Evolutionary conservation across 495 filamentous ascomycete species (phyloP).

Genomic region (Glarea lozoyensis): DNA sequence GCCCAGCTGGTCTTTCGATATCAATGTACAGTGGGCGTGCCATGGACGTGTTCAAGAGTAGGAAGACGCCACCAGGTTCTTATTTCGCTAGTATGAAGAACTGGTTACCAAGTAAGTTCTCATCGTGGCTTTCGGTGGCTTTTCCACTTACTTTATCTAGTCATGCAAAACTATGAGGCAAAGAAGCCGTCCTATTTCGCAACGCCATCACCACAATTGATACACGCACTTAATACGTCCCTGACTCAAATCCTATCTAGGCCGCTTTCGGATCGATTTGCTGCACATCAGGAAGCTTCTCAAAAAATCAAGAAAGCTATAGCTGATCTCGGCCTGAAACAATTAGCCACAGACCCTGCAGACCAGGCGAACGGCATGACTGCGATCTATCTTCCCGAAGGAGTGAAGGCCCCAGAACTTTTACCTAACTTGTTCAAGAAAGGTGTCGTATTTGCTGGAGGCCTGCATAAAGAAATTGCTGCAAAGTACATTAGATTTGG

Average conservation of each 20-base stretch:
- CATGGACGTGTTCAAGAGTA: conserved; percentile 68
- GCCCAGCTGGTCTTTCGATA: conserved; percentile 87
- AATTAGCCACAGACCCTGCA: conserved; percentile 73
- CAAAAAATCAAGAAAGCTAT: conserved; percentile 76
- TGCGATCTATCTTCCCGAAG: conserved; percentile 87
- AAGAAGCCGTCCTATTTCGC: conserved; percentile 97
- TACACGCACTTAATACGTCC: conserved; percentile 92
- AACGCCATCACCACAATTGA: conserved; percentile 87
- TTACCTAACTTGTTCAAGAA: conserved; percentile 81
- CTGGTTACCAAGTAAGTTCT: conserved; percentile 73
- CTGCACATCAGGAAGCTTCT: conserved; percentile 62
- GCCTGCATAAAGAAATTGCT: conserved; percentile 81
- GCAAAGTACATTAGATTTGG: conserved; percentile 60
- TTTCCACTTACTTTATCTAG: conserved; percentile 2
- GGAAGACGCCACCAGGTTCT: conserved; percentile 68
- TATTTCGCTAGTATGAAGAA: conserved; percentile 97
- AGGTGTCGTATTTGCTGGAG: conserved; percentile 89
- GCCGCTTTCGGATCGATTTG: conserved; percentile 73
- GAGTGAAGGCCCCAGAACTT: conserved; percentile 66
- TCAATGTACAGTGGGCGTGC: conserved; percentile 85
- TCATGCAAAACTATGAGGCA: conserved; percentile 98
- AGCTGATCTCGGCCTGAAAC: conserved; percentile 70
- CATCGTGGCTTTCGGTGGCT: neutral
- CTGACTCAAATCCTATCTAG: conserved; percentile 73
- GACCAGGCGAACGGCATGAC: conserved; percentile 97